Conservation (phyloP, 2,329 filamentous ascomycete species). For the Lachnellula occidentalis region DNA sequence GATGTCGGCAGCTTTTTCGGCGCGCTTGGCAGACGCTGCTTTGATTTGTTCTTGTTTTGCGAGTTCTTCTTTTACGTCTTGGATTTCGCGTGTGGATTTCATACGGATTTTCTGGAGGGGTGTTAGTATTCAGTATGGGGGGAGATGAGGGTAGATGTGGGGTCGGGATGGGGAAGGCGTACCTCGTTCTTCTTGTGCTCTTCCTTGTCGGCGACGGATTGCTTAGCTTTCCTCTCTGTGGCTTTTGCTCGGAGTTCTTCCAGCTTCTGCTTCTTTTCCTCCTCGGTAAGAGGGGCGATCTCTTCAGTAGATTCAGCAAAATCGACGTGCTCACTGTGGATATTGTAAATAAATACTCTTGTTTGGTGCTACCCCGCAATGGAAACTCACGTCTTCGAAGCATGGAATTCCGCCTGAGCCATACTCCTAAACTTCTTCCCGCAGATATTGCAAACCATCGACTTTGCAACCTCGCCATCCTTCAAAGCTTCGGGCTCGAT, state of each 20-base stretch:
- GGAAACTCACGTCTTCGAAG: slow-evolving; percentile 65
- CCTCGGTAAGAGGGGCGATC: slow-evolving; percentile 82
- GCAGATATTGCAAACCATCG: slow-evolving; percentile 90
- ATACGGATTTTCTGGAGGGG: slow-evolving; percentile 58
- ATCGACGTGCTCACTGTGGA: slow-evolving; percentile 70
- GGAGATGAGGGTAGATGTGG: background rate
- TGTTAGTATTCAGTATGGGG: background rate
- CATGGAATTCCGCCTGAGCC: slow-evolving; percentile 83
- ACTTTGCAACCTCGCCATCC: slow-evolving; percentile 66
- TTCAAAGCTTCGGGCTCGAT: slow-evolving; percentile 61
- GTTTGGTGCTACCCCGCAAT: slow-evolving; percentile 1
- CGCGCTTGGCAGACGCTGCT: slow-evolving; percentile 77
- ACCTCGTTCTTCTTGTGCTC: slow-evolving; percentile 84
- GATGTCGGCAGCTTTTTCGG: slow-evolving; percentile 80
- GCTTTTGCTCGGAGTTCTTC: slow-evolving; percentile 68
- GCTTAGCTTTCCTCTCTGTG: slow-evolving; percentile 63
- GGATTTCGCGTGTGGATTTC: slow-evolving; percentile 83
- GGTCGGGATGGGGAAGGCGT: slow-evolving; percentile 14
- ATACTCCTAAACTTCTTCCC: slow-evolving; percentile 83
- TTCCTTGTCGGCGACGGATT: slow-evolving; percentile 69
- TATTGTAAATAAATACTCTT: slow-evolving; percentile 1
- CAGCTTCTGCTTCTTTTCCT: slow-evolving; percentile 79
- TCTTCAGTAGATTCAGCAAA: slow-evolving; percentile 93
- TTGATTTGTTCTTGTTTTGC: slow-evolving; percentile 86
- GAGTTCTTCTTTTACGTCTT: slow-evolving; percentile 87